Conservation (phyloP, 305 asterid species). For the Ajuga reptans region DNA sequence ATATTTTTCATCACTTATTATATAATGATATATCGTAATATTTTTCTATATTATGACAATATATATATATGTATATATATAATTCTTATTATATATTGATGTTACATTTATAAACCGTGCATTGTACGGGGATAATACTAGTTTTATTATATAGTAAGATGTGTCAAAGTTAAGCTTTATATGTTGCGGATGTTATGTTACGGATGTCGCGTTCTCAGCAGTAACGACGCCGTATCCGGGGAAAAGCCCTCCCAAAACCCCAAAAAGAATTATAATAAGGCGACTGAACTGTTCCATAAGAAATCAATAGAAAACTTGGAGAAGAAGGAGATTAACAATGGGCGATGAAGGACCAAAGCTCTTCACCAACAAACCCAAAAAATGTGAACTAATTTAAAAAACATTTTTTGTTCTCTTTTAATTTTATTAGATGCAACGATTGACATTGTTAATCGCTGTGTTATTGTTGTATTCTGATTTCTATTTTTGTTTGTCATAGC, state of each 20-base stretch:
- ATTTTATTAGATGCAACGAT: not conserved
- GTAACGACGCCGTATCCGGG: conserved; percentile 27
- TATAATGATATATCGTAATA: no score
- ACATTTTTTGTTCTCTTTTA: not conserved
- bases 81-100: no score
- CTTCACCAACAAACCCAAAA: conserved; percentile 49
- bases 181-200: no score
- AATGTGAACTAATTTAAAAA: conserved; percentile 23
- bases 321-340: conserved; percentile 31
- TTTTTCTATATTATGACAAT: no score
- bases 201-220: no score
- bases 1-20: no score
- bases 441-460: not conserved
- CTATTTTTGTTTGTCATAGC: conserved; percentile 27
- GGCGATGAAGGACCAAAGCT: conserved; percentile 48
- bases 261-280: not conserved
- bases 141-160: no score
- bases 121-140: no score
- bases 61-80: no score
- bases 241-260: conserved; percentile 19
- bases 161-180: no score
- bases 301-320: not conserved
- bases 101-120: no score
- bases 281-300: not conserved
- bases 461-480: conserved; percentile 5